Base-by-base conservation (phyloP, 2,329 filamentous ascomycete genomes). In the Diaporthe eres region DNA sequence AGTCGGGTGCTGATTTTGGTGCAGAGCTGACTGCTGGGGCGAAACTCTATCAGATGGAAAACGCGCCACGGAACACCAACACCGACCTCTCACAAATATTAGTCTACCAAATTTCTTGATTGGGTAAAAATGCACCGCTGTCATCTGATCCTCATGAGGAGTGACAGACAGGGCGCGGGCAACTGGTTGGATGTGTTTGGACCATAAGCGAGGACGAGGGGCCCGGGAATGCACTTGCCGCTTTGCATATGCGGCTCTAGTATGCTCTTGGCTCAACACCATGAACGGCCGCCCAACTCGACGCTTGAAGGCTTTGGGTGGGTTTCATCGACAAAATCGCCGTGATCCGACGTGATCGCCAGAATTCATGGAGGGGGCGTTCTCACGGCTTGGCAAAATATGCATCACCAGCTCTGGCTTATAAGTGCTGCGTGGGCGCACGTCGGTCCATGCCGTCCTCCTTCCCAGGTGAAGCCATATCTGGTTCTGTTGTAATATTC, bases 271-370 rank as follows among this genome's bases (percentile, higher is more conserved):
- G 65, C 65, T 42, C 65, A 70, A 70, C 65, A 70, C 49, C 65
- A 70, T 55, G 19, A 19, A 17, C 28, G 37, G 49, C 65, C 47
- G 65, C 34, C 49, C 22, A 31, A 37, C 28, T 28, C 7, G 22
- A 15, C 39, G 15, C 47, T 51, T 22, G 31, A 58, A 5, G 31
- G 42, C 31, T 22, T n/a, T 31, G 19, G n/a, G 53, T 4, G 63
- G 10, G 72, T 74, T 74, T 74, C 72, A 74, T 74, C 72, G 72
- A 71, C 72, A n/a, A 55, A 55, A 22, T 28, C 39, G 9, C 51
- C 39, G 55, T 51, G 49, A 70, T 68, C 61, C 51, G 63, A 19
- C 51, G 13, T 67, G 42, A 47, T 60, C 53, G 63, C 12, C 72
- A 70, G 17, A 19, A 12, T 37, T 17, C 17, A 9, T 42, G 17